Evolutionary conservation across 2,329 filamentous ascomycete species (phyloP).

Genomic region (Sclerotinia glacialis): DNA sequence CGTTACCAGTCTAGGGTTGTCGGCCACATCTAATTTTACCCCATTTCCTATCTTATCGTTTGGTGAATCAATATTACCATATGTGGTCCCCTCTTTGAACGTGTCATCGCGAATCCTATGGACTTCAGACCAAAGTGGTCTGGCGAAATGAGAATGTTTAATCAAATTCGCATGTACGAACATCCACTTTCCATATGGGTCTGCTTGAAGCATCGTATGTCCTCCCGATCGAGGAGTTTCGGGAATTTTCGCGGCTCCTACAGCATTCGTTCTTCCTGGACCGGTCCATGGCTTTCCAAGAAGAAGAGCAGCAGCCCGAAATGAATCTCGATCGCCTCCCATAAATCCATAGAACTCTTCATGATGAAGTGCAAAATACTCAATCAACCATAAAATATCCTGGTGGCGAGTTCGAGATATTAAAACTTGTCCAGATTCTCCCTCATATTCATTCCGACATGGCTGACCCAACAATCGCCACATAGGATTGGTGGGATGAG

Average conservation of each 20-base stretch:
- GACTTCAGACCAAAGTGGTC: slow-evolving; percentile 27
- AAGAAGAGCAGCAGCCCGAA: slow-evolving; percentile 26
- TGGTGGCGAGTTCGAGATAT: slow-evolving; percentile 27
- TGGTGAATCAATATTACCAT: slow-evolving; percentile 27
- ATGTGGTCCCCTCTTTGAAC: slow-evolving; percentile 25
- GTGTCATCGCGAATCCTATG: slow-evolving; percentile 25
- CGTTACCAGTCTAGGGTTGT: slow-evolving; percentile 22
- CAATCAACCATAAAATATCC: slow-evolving; percentile 29
- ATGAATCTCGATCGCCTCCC: slow-evolving; percentile 30
- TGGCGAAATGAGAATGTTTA: slow-evolving; percentile 25
- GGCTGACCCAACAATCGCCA: slow-evolving; percentile 27
- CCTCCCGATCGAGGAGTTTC: slow-evolving; percentile 22
- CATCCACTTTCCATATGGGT: slow-evolving; percentile 27
- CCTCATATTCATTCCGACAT: slow-evolving; percentile 29
- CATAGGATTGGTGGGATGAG: slow-evolving; percentile 28
- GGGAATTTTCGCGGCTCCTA: background rate
- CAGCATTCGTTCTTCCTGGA: slow-evolving; percentile 26
- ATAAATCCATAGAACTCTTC: slow-evolving; percentile 29
- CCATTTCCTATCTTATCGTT: slow-evolving; percentile 28
- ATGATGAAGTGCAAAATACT: slow-evolving; percentile 28
- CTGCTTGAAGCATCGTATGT: slow-evolving; percentile 31
- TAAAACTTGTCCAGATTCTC: slow-evolving; percentile 28
- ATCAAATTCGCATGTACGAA: slow-evolving; percentile 33
- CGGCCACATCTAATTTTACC: slow-evolving; percentile 26
- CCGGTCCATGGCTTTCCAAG: slow-evolving; percentile 26